phyloP scores from a whole-genome alignment of 768 basidiomycete genomes.

The Termitomyces sp. region DNA sequence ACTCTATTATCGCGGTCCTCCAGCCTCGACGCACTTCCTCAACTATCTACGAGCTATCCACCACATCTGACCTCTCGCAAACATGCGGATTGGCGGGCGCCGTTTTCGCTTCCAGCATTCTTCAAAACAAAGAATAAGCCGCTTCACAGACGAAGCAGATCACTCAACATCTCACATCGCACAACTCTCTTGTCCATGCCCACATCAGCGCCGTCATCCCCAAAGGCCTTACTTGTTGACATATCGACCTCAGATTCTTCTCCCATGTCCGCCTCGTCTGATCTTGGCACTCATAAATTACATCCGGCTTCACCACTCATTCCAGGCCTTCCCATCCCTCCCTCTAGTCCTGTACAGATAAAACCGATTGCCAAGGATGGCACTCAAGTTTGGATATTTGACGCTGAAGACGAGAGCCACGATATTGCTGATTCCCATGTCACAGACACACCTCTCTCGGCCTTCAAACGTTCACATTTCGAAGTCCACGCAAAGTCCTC shows the following conservation, averaged over 20 bases:
- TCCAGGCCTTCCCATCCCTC: slow-evolving; percentile 16
- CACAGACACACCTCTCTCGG: slow-evolving; percentile 5
- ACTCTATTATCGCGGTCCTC: slow-evolving; percentile 16
- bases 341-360: slow-evolving; percentile 2
- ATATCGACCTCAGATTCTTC: slow-evolving; percentile 15
- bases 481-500: neutral
- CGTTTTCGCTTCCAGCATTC: slow-evolving; percentile 10
- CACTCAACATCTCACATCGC: slow-evolving; percentile 10
- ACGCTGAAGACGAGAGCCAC: slow-evolving; percentile 11
- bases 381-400: slow-evolving; percentile 11
- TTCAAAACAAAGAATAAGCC: slow-evolving; percentile 8
- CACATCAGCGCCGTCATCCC: slow-evolving; percentile 10
- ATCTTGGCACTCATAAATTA: slow-evolving; percentile 16
- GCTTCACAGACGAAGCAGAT: slow-evolving; percentile 16
- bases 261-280: slow-evolving; percentile 14
- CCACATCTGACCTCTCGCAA: slow-evolving; percentile 7
- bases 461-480: slow-evolving; percentile 10
- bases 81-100: slow-evolving; percentile 9
- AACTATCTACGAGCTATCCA: neutral
- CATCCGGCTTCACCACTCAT: slow-evolving; percentile 14
- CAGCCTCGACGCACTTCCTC: slow-evolving; percentile 15
- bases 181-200: slow-evolving; percentile 1
- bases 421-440: slow-evolving; percentile 4
- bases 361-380: neutral
- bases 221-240: slow-evolving; percentile 15